Percentiles rank a stretch among this genome's conserved stretches.
These are phyloP conservation scores for Xylariaceae sp. DNA, from an alignment of 2,329 filamentous ascomycete genomes.

Conservation along the genomic window DNA sequence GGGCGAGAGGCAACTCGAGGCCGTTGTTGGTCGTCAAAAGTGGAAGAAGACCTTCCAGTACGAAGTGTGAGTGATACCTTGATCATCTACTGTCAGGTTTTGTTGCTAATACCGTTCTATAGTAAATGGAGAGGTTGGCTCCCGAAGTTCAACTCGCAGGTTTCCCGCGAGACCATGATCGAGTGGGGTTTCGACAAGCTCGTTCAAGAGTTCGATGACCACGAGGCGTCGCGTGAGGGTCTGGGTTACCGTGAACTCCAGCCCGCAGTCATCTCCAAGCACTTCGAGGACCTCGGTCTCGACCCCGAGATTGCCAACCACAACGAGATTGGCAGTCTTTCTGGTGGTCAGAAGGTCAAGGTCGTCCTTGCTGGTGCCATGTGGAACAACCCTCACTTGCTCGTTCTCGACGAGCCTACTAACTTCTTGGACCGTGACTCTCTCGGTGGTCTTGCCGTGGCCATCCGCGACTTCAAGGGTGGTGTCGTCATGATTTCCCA, in stretches of 20 bases:
- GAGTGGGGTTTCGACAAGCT: slow-evolving; percentile 88
- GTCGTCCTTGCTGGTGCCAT: slow-evolving; percentile 92
- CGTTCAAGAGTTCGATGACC: slow-evolving; percentile 96
- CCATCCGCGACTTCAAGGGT: slow-evolving; percentile 96
- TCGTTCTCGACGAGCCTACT: slow-evolving; percentile 96
- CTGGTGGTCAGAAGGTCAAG: slow-evolving; percentile 98
- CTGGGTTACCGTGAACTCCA: slow-evolving; percentile 92
- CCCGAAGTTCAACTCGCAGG: slow-evolving; percentile 87
- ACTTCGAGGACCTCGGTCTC: slow-evolving; percentile 94
- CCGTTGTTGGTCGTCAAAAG: slow-evolving; percentile 93
- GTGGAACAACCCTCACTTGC: slow-evolving; percentile 98
- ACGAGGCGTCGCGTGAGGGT: slow-evolving; percentile 97
- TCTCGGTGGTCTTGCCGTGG: slow-evolving; percentile 91
- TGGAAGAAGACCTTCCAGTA: slow-evolving; percentile 99
- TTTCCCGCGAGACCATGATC: slow-evolving; percentile 85
- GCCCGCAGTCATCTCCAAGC: slow-evolving; percentile 90
- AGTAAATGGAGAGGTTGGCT: slow-evolving; percentile 85
- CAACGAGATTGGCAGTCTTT: slow-evolving; percentile 94
- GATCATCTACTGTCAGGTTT: background rate
- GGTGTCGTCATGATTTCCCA: slow-evolving; percentile 99
- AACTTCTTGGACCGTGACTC: slow-evolving; percentile 99
- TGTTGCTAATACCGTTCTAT: slow-evolving; percentile 23
- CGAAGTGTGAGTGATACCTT: slow-evolving; percentile 61
- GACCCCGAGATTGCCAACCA: slow-evolving; percentile 98
- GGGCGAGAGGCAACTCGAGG: slow-evolving; percentile 71